phyloP scores from a whole-genome alignment of 176 grass and related monocot genomes.

The Themeda triandra region DNA sequence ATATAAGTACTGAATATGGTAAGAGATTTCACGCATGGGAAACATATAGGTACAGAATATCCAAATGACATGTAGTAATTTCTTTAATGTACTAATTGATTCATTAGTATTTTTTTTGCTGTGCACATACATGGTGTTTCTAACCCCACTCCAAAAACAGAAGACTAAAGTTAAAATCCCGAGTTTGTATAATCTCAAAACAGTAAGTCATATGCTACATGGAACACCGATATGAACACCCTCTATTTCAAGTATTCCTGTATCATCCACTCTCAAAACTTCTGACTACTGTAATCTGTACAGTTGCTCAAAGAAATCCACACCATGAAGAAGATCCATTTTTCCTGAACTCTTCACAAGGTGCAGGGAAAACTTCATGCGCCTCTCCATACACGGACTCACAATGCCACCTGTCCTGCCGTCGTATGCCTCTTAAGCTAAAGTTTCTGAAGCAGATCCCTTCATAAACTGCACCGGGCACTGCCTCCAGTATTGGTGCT shows the following conservation, averaged over 20 bases:
- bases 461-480: slow-evolving; percentile 58
- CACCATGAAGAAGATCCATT: slow-evolving; percentile 61
- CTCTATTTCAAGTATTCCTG: background rate
- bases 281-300: slow-evolving; percentile 11
- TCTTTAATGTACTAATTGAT: background rate
- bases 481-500: slow-evolving; percentile 56
- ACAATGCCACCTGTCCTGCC: slow-evolving; percentile 53
- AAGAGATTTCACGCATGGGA: too few relatives aligned
- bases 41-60: too few relatives aligned
- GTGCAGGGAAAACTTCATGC: slow-evolving; percentile 57
- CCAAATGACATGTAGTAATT: background rate
- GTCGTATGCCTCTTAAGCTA: slow-evolving; percentile 45
- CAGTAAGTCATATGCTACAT: background rate
- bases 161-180: background rate
- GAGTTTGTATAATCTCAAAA: background rate
- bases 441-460: slow-evolving; percentile 72
- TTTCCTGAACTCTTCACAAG: slow-evolving; percentile 56
- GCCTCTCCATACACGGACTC: slow-evolving; percentile 73
- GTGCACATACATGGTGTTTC: background rate
- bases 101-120: background rate
- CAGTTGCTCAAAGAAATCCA: slow-evolving; percentile 25
- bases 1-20: too few relatives aligned
- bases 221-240: background rate
- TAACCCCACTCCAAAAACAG: background rate
- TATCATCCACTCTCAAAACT: background rate